Base-by-base conservation (phyloP, 108 stramenopile genomes). In the Cyclotella distinguenda region DNA sequence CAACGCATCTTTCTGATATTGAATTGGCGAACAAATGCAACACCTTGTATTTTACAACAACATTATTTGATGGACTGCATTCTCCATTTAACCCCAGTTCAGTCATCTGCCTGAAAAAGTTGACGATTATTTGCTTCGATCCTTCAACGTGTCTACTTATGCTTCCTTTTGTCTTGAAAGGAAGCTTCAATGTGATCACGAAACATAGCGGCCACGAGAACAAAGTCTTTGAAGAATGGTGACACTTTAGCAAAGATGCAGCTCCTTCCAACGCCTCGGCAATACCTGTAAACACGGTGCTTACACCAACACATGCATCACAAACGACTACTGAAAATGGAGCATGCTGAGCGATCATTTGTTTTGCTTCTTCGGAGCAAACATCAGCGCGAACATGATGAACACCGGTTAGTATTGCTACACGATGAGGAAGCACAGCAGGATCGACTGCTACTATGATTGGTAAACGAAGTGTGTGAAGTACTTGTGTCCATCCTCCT, bases 401-500 rank as follows among this genome's bases (percentile, higher is more conserved):
- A 25, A 84, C 83, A 19, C 72, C 77, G 0, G 48, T 42, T 13
- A 79, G 53, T 18, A 18, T 27, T 19, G 21, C 38, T 3, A 84
- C 78, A 19, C 83, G 79, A 15, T 79, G 31, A 0, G 83, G 78
- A 43, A 82, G 54, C 13, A 47, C 40, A 2, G 62, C 83, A n/a
- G 78, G 72, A 52, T 84, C 83, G 3, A 81, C 30, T 8, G 83
- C 54, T 15, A 73, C 52, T 27, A 82, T 69, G 6, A 45, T 68
- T 23, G 60, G 44, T 19, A 84, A 44, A 22, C 58, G 32, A 10
- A 74, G 25, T 26, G 65, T 39, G 32, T 52, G 61, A 51, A 84
- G 48, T 1, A 84, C 80, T 47, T 84, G 83, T 4, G 80, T 81
- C 83, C 83, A 84, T 7, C 83, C 83, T 38, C 83, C 83, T 21